Evolutionary conservation across 306 rosid genomes (phyloP).

Genomic region (Casuarina equisetifolia): DNA sequence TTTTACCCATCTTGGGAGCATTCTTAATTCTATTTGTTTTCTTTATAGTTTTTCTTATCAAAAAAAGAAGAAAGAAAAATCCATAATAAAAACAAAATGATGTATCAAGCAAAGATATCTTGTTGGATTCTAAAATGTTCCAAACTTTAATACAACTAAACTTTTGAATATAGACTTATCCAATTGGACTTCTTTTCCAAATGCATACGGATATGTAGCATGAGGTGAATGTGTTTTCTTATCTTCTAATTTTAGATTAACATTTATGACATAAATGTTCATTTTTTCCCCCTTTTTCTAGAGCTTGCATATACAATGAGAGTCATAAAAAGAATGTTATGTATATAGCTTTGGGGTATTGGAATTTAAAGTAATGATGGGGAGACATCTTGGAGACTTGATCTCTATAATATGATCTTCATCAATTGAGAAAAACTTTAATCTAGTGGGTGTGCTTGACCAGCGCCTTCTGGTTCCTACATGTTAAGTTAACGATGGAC

Average conservation of each 20-base stretch:
- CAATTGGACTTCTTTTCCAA: constrained; percentile 26
- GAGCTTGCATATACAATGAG: constrained; percentile 33
- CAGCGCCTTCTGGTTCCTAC: neutral
- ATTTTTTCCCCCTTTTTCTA: no score
- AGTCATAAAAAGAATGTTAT: constrained; percentile 12
- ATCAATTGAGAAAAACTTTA: neutral
- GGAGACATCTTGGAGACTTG: constrained; percentile 5
- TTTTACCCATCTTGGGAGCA: no score
- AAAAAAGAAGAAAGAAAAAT: neutral
- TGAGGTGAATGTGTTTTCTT: neutral
- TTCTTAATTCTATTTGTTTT: neutral
- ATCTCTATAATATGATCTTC: constrained; percentile 5
- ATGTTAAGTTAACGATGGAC: no score
- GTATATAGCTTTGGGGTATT: constrained; percentile 23
- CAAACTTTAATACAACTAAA: constrained; percentile 26
- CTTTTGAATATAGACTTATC: neutral
- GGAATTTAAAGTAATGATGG: constrained; percentile 3
- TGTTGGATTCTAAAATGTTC: constrained; percentile 9
- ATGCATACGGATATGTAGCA: constrained; percentile 29
- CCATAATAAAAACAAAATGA: neutral
- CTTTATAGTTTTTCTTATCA: neutral
- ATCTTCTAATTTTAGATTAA: no score
- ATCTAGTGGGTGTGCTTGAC: neutral
- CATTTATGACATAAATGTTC: no score
- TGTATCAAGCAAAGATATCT: constrained; percentile 19